Percentiles rank a stretch among this genome's conserved stretches.
Conservation (phyloP, 129 eudicot genomes). For the Ambrosia artemisiifolia region DNA sequence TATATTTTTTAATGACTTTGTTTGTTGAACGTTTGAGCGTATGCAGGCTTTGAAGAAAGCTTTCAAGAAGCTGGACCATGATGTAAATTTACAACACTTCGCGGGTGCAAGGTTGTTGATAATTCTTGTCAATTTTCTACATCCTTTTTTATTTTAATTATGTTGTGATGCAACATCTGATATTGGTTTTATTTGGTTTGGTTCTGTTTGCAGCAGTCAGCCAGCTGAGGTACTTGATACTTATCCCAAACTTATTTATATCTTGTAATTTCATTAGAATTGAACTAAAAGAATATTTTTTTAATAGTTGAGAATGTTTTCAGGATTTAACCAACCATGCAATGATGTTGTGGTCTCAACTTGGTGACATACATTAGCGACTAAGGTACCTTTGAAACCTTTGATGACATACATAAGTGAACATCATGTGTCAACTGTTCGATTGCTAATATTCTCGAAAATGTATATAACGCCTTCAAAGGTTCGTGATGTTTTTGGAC, state of each 20-base stretch:
- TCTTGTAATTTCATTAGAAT: conserved; percentile 10
- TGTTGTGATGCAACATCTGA: conserved; percentile 8
- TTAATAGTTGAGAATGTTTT: conserved; percentile 7
- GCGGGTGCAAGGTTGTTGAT: conserved; percentile 68
- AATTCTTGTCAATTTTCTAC: not conserved
- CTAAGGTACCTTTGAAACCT: conserved; percentile 39
- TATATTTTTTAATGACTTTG: not conserved
- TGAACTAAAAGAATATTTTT: conserved; percentile 3
- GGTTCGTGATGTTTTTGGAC: too few species aligned
- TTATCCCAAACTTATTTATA: conserved; percentile 16
- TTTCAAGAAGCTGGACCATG: conserved; percentile 89
- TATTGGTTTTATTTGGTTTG: conserved; percentile 11
- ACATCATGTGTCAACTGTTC: too few species aligned
- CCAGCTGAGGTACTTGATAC: conserved; percentile 66
- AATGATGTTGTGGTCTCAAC: conserved; percentile 57
- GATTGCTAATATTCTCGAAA: too few species aligned
- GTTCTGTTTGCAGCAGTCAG: conserved; percentile 63
- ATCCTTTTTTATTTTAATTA: not conserved
- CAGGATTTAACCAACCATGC: conserved; percentile 68
- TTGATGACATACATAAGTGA: too few species aligned
- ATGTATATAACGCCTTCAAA: too few species aligned
- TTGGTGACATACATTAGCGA: conserved; percentile 59
- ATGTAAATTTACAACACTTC: conserved; percentile 74
- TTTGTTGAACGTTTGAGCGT: conserved; percentile 21
- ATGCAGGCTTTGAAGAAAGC: conserved; percentile 82